Evolutionary conservation across 176 grass and related monocot genomes (phyloP), one percentile per base, ranked within the genome.

Genomic region (Tillandsia fasciculata): DNA sequence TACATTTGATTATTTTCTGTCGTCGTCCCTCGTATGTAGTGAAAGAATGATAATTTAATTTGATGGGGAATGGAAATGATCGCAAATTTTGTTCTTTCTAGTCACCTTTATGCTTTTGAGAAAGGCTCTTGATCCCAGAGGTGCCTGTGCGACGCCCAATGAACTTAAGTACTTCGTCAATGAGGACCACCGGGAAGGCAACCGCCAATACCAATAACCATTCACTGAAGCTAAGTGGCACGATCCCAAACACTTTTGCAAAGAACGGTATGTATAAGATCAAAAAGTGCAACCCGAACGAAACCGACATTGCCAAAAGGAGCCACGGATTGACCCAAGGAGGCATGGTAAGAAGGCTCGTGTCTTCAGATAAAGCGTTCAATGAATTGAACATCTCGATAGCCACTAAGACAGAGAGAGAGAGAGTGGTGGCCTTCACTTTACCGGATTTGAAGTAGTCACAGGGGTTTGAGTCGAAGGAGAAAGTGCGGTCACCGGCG

Each of bases 341-440:
- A 12, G 50, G 84, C 79, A 78, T 66, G 2, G 53, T 75, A 64
- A 82, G 20, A 2, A 86, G 61, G 53, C 84, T 82, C n/a, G 52
- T 24, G 9, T 86, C 74, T 61, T 85, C 83, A 10, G 83, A 81
- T n/a, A 81, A 51, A 24, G 83, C 77, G 17, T 85, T 85, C 42
- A 85, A 64, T 15, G 77, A 80, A 64, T 85, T 80, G 83, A 80
- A 80, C 72, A 76, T 85, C 83, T 80, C 83, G 8, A 85, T 77
- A 26, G 83, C 61, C 66, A 85, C 77, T 58, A 85, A 50, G 49
- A 85, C 83, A 7, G 78, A 86, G 5, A 78, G 83, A n/a, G 83
- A 86, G 71, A 86, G 79, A 10, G 54, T 86, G 4, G 74, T 81
- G 29, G 83, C 78, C 69, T 86, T 81, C 12, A 77, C 53, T 72